A percentile compares a stretch with the other conserved stretches of the same genome.
These are phyloP conservation scores for Rhexocercosporidium sp. DNA, from an alignment of 2,329 filamentous ascomycete species.

Conservation along the genomic window DNA sequence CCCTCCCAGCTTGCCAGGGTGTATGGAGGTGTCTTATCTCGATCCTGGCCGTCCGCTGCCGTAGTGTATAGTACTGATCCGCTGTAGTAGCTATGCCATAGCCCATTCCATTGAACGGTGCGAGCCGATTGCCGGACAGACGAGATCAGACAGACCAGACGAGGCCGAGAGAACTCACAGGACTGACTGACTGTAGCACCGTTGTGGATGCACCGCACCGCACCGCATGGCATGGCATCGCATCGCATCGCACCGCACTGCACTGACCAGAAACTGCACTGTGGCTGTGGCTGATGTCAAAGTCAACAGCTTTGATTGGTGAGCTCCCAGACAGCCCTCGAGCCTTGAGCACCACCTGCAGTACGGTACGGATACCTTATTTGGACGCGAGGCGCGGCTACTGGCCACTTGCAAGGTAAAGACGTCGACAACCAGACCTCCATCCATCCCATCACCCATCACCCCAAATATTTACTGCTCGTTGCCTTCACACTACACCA, in stretches of 20 bases:
- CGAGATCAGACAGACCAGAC: too few relatives aligned
- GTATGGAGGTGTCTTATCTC: background rate
- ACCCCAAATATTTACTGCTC: background rate
- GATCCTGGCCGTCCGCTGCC: background rate
- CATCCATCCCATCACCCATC: too few relatives aligned
- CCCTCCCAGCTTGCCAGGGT: background rate
- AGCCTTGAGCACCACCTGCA: too few relatives aligned
- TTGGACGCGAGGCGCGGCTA: constrained; percentile 3
- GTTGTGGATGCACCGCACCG: constrained; percentile 3
- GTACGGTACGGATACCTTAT: too few relatives aligned
- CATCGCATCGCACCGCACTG: background rate
- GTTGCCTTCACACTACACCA: constrained; percentile 10
- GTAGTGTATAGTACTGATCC: background rate
- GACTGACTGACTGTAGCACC: too few relatives aligned
- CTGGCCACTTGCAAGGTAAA: background rate
- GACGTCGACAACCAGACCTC: background rate
- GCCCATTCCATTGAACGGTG: background rate
- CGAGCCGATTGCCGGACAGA: background rate
- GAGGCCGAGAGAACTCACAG: too few relatives aligned
- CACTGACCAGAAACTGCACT: background rate
- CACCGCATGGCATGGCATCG: too few relatives aligned
- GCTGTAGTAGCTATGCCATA: background rate
- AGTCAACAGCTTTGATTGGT: constrained; percentile 1
- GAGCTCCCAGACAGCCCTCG: too few relatives aligned
- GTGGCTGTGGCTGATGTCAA: background rate